Evolutionary conservation across 2,329 filamentous ascomycete genomes (phyloP).

Genomic region (Fusarium pseudograminearum): DNA sequence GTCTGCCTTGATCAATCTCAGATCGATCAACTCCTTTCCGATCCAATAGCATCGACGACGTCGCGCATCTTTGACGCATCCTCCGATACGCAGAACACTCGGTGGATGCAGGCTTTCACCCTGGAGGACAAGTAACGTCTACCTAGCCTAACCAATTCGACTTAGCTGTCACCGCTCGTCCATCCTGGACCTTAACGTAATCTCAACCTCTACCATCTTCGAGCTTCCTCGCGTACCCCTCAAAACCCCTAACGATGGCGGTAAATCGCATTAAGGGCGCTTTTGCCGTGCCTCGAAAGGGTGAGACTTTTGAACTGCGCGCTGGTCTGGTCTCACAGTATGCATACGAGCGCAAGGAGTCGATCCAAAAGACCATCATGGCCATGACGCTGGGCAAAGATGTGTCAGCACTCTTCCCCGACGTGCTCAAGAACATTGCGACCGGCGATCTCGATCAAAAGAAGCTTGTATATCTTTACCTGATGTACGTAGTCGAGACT

Average conservation of each 20-base stretch:
- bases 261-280: constrained; percentile 96
- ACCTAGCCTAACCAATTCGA: constrained; percentile 31
- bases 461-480: constrained; percentile 97
- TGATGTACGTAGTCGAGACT: constrained; percentile 77
- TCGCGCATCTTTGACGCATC: constrained; percentile 23
- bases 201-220: constrained; percentile 9
- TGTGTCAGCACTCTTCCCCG: constrained; percentile 95
- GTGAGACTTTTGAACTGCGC: constrained; percentile 97
- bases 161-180: constrained; percentile 42
- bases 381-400: constrained; percentile 99
- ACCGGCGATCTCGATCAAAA: constrained; percentile 96
- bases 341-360: constrained; percentile 98
- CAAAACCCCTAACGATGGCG: constrained; percentile 72
- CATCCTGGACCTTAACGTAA: constrained; percentile 10
- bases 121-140: constrained; percentile 28
- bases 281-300: constrained; percentile 92
- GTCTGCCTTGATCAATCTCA: constrained; percentile 37
- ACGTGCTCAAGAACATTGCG: constrained; percentile 98
- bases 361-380: constrained; percentile 99
- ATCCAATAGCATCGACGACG: constrained; percentile 27
- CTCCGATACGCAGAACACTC: constrained; percentile 22
- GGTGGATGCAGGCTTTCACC: constrained; percentile 38
- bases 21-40: constrained; percentile 34
- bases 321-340: constrained; percentile 97
- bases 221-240: constrained; percentile 39